These are phyloP conservation scores for Peronosclerospora sorghi DNA, from an alignment of 352 stramenopile genomes.

Conservation along the genomic window DNA sequence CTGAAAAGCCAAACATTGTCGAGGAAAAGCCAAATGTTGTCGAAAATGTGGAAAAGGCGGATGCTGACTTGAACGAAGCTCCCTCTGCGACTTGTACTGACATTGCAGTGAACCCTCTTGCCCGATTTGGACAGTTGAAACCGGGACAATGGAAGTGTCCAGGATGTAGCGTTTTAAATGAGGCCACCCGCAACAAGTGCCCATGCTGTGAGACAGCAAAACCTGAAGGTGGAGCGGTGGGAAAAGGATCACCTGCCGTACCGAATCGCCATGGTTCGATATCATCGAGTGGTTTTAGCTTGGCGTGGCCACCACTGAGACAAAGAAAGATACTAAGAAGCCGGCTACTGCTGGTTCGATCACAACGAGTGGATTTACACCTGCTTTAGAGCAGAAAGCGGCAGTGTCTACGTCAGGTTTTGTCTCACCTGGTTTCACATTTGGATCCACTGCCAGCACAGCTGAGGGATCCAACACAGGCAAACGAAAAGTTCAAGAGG, in stretches of 20 bases:
- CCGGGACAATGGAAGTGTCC: too few species aligned
- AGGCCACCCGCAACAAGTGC: too few species aligned
- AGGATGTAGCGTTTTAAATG: too few species aligned
- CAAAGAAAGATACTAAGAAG: constrained; percentile 13
- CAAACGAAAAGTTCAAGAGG: too few species aligned
- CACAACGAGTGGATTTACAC: constrained; percentile 27
- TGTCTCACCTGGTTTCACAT: too few species aligned
- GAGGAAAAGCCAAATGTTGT: constrained; percentile 6
- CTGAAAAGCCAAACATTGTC: constrained; percentile 10
- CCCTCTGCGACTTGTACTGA: constrained; percentile 6
- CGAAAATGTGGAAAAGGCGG: too few species aligned
- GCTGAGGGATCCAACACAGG: constrained; percentile 7
- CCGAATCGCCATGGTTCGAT: constrained; percentile 8
- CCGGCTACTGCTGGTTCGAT: constrained; percentile 9
- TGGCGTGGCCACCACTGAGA: too few species aligned
- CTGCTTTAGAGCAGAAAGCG: too few species aligned
- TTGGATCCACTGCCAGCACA: constrained; percentile 1
- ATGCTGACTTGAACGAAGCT: not conserved
- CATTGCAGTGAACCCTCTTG: constrained; percentile 34
- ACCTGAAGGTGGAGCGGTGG: constrained; percentile 16
- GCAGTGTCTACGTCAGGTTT: too few species aligned
- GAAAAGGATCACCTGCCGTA: constrained; percentile 2
- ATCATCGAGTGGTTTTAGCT: constrained; percentile 24
- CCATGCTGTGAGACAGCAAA: too few species aligned
- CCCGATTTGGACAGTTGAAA: constrained; percentile 50